These are phyloP conservation scores for Umbellularia californica DNA, from an alignment of 164 flowering plant genomes.

Conservation along the genomic window DNA sequence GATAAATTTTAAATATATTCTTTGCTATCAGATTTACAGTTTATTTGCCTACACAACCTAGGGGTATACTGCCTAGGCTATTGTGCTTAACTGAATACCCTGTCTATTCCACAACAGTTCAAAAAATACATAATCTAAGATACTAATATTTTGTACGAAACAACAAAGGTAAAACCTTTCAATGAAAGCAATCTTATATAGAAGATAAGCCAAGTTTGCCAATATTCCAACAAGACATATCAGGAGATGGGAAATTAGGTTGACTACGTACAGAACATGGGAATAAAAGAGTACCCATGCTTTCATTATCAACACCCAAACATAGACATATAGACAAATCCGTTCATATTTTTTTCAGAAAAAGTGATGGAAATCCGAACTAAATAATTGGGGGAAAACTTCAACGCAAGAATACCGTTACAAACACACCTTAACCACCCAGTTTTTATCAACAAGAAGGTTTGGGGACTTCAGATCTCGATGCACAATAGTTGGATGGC, in stretches of 20 bases:
- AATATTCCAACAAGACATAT: not conserved
- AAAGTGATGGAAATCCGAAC: not conserved
- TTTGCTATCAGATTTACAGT: too few species aligned
- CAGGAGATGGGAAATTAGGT: not conserved
- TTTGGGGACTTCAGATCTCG: slow-evolving; percentile 96
- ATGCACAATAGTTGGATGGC: slow-evolving; percentile 95
- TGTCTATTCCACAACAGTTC: too few species aligned
- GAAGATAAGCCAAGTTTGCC: not conserved
- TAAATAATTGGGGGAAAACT: not conserved
- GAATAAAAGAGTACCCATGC: not conserved
- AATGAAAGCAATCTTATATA: too few species aligned
- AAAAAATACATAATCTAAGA: too few species aligned
- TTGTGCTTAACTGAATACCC: too few species aligned
- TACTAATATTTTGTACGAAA: not conserved
- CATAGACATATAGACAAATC: not conserved
- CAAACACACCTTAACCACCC: slow-evolving; percentile 83
- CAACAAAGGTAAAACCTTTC: not conserved
- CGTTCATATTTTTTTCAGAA: too few species aligned
- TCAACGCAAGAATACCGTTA: too few species aligned
- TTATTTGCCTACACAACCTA: too few species aligned
- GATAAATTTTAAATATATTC: too few species aligned
- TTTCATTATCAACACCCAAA: not conserved
- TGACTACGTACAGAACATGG: too few species aligned
- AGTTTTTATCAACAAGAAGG: slow-evolving; percentile 97
- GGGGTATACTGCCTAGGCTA: too few species aligned